Conservation (phyloP, 1,284 basidiomycete genomes). For the Coriolopsis trogii region DNA sequence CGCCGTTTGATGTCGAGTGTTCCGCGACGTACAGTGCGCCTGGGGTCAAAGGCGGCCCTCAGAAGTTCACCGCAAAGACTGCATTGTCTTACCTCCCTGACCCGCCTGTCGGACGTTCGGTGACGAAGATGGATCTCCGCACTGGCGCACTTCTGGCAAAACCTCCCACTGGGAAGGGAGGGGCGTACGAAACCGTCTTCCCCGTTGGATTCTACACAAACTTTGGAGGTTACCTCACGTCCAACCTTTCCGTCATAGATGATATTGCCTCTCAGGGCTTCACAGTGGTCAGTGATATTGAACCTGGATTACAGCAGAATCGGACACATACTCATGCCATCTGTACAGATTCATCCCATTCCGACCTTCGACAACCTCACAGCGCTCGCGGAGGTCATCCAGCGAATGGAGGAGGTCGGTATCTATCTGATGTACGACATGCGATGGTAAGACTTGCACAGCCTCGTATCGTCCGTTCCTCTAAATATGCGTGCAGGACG, state of each 20-base stretch:
- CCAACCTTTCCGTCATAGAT: slow-evolving; percentile 58
- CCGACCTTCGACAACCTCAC: slow-evolving; percentile 65
- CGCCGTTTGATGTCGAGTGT: slow-evolving; percentile 57
- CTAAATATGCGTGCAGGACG: slow-evolving; percentile 39
- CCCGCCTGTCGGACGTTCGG: slow-evolving; percentile 46
- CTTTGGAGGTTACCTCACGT: slow-evolving; percentile 60
- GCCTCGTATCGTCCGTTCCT: not conserved
- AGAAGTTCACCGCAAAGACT: slow-evolving; percentile 51
- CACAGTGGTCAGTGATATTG: slow-evolving; percentile 30
- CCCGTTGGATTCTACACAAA: slow-evolving; percentile 77
- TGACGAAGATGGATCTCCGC: slow-evolving; percentile 71
- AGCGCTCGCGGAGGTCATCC: slow-evolving; percentile 56
- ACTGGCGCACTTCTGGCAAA: slow-evolving; percentile 69
- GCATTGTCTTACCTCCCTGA: slow-evolving; percentile 61
- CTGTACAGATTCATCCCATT: slow-evolving; percentile 59
- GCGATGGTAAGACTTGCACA: slow-evolving; percentile 51
- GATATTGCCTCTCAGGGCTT: slow-evolving; percentile 60
- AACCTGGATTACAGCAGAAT: too few species aligned
- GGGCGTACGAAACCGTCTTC: slow-evolving; percentile 60
- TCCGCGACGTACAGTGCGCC: slow-evolving; percentile 38
- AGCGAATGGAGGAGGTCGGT: slow-evolving; percentile 72
- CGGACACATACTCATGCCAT: not conserved
- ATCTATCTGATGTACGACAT: slow-evolving; percentile 81
- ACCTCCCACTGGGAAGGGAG: slow-evolving; percentile 49
- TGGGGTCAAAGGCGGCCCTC: slow-evolving; percentile 20